Conservation (phyloP, 2,329 filamentous ascomycete species). For the Hypoxylon sp. region DNA sequence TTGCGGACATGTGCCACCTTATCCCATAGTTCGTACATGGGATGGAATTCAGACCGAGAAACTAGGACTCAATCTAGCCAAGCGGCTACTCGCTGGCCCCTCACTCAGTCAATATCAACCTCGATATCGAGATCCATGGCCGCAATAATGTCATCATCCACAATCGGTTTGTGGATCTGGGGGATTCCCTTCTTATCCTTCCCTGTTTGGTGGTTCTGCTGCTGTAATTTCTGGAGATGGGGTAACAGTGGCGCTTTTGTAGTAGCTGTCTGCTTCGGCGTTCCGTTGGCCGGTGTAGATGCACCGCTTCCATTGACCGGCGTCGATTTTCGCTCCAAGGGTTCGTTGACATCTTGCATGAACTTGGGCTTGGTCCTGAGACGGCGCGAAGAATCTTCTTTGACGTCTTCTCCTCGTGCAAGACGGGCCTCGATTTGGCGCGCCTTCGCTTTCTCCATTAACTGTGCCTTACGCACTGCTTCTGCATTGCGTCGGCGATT, state of each 20-base stretch:
- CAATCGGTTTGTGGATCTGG: constrained; percentile 81
- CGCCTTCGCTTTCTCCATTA: constrained; percentile 79
- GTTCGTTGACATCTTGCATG: constrained; percentile 72
- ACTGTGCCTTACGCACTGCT: constrained; percentile 88
- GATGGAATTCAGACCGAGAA: constrained; percentile 7
- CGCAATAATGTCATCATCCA: constrained; percentile 94
- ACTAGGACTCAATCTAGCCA: not conserved
- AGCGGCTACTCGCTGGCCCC: not conserved
- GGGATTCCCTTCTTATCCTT: constrained; percentile 74
- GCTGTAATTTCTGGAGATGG: constrained; percentile 67
- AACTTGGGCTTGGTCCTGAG: constrained; percentile 77
- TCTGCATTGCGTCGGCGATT: constrained; percentile 90
- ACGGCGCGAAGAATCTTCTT: constrained; percentile 71
- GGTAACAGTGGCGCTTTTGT: constrained; percentile 61
- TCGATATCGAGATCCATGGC: constrained; percentile 92
- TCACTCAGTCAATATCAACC: constrained; percentile 76
- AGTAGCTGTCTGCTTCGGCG: constrained; percentile 61
- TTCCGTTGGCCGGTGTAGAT: constrained; percentile 66
- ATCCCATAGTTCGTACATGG: not conserved
- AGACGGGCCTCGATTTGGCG: constrained; percentile 72
- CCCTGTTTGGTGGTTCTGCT: constrained; percentile 64
- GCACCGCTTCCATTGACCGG: constrained; percentile 64
- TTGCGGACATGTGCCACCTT: not conserved
- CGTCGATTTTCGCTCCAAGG: constrained; percentile 62
- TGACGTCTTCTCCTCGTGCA: constrained; percentile 72